Evolutionary conservation across 2,329 filamentous ascomycete species (phyloP).

Genomic region (Venturia oleaginea): DNA sequence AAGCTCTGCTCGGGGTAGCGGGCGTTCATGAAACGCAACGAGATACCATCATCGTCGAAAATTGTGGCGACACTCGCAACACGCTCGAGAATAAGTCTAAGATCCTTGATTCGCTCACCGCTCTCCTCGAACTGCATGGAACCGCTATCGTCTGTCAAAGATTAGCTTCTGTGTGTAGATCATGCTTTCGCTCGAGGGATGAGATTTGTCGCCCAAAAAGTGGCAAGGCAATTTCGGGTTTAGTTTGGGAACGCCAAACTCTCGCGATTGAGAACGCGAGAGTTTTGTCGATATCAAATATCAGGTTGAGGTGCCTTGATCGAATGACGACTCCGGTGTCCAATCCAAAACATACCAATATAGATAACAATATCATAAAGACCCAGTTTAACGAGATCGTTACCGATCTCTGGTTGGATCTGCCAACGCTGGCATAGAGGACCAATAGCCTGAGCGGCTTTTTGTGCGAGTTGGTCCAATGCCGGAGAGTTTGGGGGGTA

Average conservation of each 20-base stretch:
- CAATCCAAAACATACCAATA: slow-evolving; percentile 34
- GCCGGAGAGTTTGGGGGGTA: slow-evolving; percentile 46
- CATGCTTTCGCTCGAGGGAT: background rate
- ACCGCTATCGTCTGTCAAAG: slow-evolving; percentile 49
- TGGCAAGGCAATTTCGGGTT: too few relatives aligned
- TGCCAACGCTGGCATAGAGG: slow-evolving; percentile 48
- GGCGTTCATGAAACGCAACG: slow-evolving; percentile 60
- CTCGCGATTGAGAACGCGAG: too few relatives aligned
- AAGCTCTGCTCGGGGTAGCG: slow-evolving; percentile 28
- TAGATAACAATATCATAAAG: slow-evolving; percentile 56
- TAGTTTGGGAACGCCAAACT: too few relatives aligned
- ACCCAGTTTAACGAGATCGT: slow-evolving; percentile 53
- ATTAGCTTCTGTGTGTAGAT: slow-evolving; percentile 14
- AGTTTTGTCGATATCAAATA: background rate
- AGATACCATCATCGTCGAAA: slow-evolving; percentile 62
- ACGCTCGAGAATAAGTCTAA: slow-evolving; percentile 54
- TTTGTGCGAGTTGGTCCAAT: slow-evolving; percentile 42
- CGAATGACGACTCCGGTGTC: slow-evolving; percentile 6
- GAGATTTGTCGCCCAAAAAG: too few relatives aligned
- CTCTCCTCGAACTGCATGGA: slow-evolving; percentile 62
- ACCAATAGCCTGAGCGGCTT: slow-evolving; percentile 42
- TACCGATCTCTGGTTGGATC: slow-evolving; percentile 50
- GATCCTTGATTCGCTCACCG: slow-evolving; percentile 56
- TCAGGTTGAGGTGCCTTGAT: too few relatives aligned
- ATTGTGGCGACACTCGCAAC: slow-evolving; percentile 56